Conservation (phyloP, 1,284 basidiomycete species). For the Trichosporon asahii region DNA sequence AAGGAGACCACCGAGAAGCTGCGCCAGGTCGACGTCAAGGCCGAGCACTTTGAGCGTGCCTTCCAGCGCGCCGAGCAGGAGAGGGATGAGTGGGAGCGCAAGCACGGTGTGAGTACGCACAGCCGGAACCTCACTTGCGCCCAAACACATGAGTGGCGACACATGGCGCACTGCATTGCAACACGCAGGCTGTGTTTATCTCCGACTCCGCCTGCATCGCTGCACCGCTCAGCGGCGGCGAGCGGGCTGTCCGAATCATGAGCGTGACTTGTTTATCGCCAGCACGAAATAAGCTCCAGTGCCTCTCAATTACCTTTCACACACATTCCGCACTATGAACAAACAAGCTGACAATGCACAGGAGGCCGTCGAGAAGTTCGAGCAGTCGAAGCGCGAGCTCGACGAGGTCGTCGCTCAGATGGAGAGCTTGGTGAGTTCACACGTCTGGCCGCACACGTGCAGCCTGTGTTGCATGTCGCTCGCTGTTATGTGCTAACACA, state of each 20-base stretch:
- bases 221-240: background rate
- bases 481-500: background rate
- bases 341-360: conserved; percentile 49
- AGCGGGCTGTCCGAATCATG: background rate
- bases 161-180: background rate
- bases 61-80: conserved; percentile 84
- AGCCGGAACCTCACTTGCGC: background rate
- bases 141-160: background rate
- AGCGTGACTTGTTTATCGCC: background rate
- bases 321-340: background rate
- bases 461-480: background rate
- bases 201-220: background rate
- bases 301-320: background rate
- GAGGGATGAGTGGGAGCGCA: conserved; percentile 89
- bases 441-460: too few species aligned
- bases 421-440: conserved; percentile 63
- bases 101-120: conserved; percentile 68
- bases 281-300: background rate
- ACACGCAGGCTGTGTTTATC: background rate
- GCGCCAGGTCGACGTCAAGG: conserved; percentile 96
- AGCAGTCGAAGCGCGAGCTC: conserved; percentile 74
- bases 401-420: conserved; percentile 80
- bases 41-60: conserved; percentile 96
- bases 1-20: conserved; percentile 98
- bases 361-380: conserved; percentile 73